Base-by-base conservation (phyloP, 208 protist genomes). In the Borovskyia barvae region DNA sequence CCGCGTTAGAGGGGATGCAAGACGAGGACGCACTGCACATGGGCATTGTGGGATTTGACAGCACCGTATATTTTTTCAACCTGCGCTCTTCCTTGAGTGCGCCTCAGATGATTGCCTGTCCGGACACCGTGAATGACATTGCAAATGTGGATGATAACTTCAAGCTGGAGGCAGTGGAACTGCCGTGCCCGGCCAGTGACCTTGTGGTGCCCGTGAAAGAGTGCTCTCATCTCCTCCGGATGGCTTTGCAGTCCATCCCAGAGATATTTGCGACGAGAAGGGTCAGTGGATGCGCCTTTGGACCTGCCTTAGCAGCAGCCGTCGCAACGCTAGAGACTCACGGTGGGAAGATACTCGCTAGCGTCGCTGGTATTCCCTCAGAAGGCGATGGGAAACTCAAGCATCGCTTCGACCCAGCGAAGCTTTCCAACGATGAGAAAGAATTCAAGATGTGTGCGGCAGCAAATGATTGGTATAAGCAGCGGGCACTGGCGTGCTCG, bases 401-500 rank as follows among this genome's bases (percentile, higher is more conserved):
- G 39, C 58, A 78, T 28, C 84, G 97, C 29, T 95, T 97, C 53
- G 87, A 97, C 42, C 19, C 58, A 4, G 40, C 55, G 24, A 92
- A 92, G 58, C 37, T 94, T 47, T 82, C 77, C n/a, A 81, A 82
- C 39, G 75, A 89, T 50, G 74, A 81, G 36, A 92, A 94, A 64
- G 61, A 96, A 75, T 90, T 94, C 69, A 94, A 87, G 2, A 86
- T 90, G 69, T 79, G 70, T n/a, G 54, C 81, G 33, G 85, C 97
- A 11, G 91, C 77, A 5, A 92, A 66, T 53, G 87, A 98, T 52
- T 98, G 97, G 81, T 98, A 98, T 81, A 98, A 98, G 75, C 82
- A 97, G 37, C 78, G 94, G 12, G 97, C 96, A 0, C 59, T 98
- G 22, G 90, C 85, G 15, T 98, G 90, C 69, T 92, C 85, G 0